Evolutionary conservation across 495 filamentous ascomycete genomes (phyloP).

Genomic region (Gamarada debralockiae): DNA sequence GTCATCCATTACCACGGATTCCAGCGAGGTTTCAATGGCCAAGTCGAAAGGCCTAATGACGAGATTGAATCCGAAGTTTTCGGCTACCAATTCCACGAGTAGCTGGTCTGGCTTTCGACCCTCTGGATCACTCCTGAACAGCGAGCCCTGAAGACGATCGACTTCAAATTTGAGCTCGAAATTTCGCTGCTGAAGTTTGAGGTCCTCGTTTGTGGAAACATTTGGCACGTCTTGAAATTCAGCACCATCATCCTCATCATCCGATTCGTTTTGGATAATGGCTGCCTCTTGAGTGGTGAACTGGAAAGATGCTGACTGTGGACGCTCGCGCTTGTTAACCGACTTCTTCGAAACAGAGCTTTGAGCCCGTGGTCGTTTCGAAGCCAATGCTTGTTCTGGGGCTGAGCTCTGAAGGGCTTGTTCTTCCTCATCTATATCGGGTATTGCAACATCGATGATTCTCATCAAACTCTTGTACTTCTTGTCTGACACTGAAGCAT

Average conservation of each 20-base stretch:
- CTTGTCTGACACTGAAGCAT: constrained; percentile 84
- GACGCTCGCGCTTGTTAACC: constrained; percentile 12
- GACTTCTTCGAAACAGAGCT: constrained; percentile 15
- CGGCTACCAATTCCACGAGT: constrained; percentile 85
- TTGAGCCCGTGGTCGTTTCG: constrained; percentile 18
- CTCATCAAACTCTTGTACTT: constrained; percentile 98
- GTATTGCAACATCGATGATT: constrained; percentile 91
- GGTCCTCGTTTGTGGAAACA: constrained; percentile 49
- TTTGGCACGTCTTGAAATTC: constrained; percentile 61
- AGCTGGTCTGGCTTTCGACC: constrained; percentile 72
- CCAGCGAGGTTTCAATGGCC: constrained; percentile 82
- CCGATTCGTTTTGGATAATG: constrained; percentile 69
- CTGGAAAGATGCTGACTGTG: constrained; percentile 57
- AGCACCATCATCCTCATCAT: constrained; percentile 60
- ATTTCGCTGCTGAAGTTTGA: constrained; percentile 76
- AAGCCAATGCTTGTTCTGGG: not conserved
- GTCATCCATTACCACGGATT: constrained; percentile 87
- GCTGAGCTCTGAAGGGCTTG: constrained; percentile 5
- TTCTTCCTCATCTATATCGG: constrained; percentile 64
- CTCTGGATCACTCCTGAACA: constrained; percentile 83
- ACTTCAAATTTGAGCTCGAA: constrained; percentile 97
- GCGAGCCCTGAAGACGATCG: constrained; percentile 84
- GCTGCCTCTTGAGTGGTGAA: constrained; percentile 62
- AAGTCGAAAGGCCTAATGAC: constrained; percentile 87
- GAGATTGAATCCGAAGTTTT: constrained; percentile 82